A percentile compares a stretch with the other conserved stretches of the same genome.
Evolutionary conservation across 345 rosid genomes (phyloP).

Genomic region (Nephelium lappaceum): DNA sequence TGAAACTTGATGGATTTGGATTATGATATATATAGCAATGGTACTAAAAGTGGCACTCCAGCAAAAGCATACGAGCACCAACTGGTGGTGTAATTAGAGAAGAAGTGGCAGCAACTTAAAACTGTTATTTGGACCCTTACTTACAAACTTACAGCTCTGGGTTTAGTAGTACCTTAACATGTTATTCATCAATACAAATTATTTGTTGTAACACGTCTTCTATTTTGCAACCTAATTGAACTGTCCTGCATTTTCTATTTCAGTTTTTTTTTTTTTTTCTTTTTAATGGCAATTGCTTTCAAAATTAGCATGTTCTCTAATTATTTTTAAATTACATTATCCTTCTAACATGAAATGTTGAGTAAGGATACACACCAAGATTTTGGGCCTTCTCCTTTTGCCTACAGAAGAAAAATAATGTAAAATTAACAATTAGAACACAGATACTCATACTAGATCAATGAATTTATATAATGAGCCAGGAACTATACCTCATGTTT

Average conservation of each 20-base stretch:
- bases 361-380: slow-evolving; percentile 44
- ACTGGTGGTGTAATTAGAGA: not conserved
- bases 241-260: slow-evolving; percentile 2
- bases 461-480: not conserved
- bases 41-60: not conserved
- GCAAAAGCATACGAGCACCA: not conserved
- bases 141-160: not conserved
- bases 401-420: slow-evolving; percentile 42
- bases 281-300: not conserved
- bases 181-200: not conserved
- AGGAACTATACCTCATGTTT: slow-evolving; percentile 60
- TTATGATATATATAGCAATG: not conserved
- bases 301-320: slow-evolving; percentile 9
- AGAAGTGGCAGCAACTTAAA: not conserved
- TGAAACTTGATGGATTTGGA: not conserved
- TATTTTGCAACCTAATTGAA: not conserved
- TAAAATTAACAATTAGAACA: slow-evolving; percentile 21
- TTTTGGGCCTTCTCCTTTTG: slow-evolving; percentile 62
- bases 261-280: not conserved
- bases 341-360: not conserved
- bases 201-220: not conserved
- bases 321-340: not conserved
- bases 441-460: slow-evolving; percentile 16
- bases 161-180: not conserved
- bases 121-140: not conserved